Base-by-base conservation (phyloP, 352 stramenopile species). In the Globisporangium cystogenes region DNA sequence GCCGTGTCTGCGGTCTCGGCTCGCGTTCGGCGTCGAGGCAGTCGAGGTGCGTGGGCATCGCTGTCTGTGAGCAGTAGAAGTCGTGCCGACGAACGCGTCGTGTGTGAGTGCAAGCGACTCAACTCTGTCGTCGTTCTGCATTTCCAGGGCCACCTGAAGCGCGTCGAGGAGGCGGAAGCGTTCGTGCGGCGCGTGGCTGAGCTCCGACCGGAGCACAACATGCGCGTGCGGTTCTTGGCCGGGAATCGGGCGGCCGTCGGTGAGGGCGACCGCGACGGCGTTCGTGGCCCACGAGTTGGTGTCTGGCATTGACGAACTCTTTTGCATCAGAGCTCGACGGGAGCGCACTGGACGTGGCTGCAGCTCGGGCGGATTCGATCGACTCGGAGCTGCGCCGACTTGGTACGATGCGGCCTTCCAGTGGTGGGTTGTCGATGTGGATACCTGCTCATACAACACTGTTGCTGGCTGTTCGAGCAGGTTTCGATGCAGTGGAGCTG, bases 1-100 rank as follows among this genome's bases (percentile, higher is more conserved):
- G 6, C 96, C 96, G 8, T 99, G 96, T 75, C 62, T 99, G 48
- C 76, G 96, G 24, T 98, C 93, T 24, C 79, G 96, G 35, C 68
- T 99, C 37, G 92, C 95, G 7, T 96, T 98, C 61, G 96, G 96
- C 41, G 90, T 99, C 1, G 62, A 91, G 47, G 95, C 95, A 7
- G 96, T 87, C 0, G 60, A 89, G 55, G 82, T 96, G 44, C 24
- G 7, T 33, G 3, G 29, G 16, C 5, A 37, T 5, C 14, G 8
- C 33, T 39, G 15, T 12, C 31, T 36, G 4, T 14, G 4, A 39
- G 33, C 33, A 12, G 33, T 39, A 39, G 10, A 2, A 39, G n/a
- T n/a, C n/a, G n/a, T n/a, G n/a, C n/a, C n/a, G n/a, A n/a, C n/a
- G n/a, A n/a, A n/a, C n/a, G n/a, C n/a, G n/a, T n/a, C n/a, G n/a